phyloP scores from a whole-genome alignment of 2,329 filamentous ascomycete genomes.

The Neopestalotiopsis sp. region DNA sequence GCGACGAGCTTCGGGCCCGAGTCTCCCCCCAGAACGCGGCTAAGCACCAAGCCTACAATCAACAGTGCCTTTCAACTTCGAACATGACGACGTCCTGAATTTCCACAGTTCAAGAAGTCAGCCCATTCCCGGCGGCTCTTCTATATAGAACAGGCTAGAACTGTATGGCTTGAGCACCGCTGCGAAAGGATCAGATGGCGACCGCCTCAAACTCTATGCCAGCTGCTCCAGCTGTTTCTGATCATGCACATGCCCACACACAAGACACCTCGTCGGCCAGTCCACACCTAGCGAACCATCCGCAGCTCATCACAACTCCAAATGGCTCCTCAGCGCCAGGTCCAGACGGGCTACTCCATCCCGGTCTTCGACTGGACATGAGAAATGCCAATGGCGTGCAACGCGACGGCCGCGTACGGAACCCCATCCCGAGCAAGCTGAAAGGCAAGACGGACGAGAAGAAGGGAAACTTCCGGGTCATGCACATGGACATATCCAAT shows the following conservation, averaged over 20 bases:
- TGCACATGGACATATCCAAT: constrained; percentile 61
- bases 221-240: constrained; percentile 12
- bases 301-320: not conserved
- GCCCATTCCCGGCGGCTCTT: not conserved
- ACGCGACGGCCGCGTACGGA: constrained; percentile 56
- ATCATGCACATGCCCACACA: not conserved
- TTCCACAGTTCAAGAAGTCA: not conserved
- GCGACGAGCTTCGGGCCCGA: not conserved
- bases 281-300: not conserved
- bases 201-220: constrained; percentile 5
- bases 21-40: not conserved
- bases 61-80: not conserved
- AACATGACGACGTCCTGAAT: not conserved
- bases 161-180: constrained; percentile 12
- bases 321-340: constrained; percentile 9
- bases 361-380: constrained; percentile 20
- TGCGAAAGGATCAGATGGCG: constrained; percentile 9
- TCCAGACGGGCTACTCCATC: constrained; percentile 12
- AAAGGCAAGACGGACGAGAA: constrained; percentile 61
- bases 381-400: constrained; percentile 24
- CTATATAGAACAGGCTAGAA: not conserved
- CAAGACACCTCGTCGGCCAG: constrained; percentile 1
- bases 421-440: constrained; percentile 66
- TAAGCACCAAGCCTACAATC: not conserved
- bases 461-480: constrained; percentile 66